phyloP scores from a whole-genome alignment of 2,329 filamentous ascomycete genomes.

The Diplodia seriata region DNA sequence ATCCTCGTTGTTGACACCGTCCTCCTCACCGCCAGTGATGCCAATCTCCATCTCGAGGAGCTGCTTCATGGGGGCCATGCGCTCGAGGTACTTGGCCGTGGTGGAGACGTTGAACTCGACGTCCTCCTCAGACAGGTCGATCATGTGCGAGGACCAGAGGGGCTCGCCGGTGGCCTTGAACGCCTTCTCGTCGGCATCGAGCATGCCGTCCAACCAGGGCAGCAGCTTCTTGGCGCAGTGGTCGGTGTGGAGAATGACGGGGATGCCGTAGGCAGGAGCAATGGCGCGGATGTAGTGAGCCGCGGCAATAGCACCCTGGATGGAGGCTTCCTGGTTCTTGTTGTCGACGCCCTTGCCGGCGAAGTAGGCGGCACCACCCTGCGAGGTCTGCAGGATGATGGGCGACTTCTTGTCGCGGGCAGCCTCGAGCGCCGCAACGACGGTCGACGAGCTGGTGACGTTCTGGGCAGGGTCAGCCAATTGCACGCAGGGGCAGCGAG shows the following conservation, averaged over 20 bases:
- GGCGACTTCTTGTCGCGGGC: conserved; percentile 90
- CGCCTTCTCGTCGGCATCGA: conserved; percentile 91
- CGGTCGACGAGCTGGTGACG: conserved; percentile 90
- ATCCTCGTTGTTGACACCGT: conserved; percentile 97
- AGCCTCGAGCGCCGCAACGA: conserved; percentile 88
- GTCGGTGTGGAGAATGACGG: conserved; percentile 88
- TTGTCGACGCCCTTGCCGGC: conserved; percentile 52
- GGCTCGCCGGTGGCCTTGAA: conserved; percentile 94
- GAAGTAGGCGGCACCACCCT: conserved; percentile 80
- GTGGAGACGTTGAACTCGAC: conserved; percentile 91
- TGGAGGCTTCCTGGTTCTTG: conserved; percentile 79
- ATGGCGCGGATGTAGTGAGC: conserved; percentile 93
- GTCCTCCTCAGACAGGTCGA: conserved; percentile 89
- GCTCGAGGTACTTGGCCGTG: conserved; percentile 91
- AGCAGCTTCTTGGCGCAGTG: conserved; percentile 99
- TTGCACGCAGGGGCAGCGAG: conserved; percentile 32
- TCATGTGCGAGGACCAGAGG: conserved; percentile 98
- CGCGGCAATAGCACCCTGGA: conserved; percentile 80
- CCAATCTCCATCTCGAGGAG: conserved; percentile 99
- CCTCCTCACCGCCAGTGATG: conserved; percentile 97
- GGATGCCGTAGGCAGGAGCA: conserved; percentile 85
- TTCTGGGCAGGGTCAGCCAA: conserved; percentile 57
- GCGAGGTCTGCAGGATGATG: conserved; percentile 90
- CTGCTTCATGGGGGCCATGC: conserved; percentile 95
- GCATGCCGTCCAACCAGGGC: conserved; percentile 81